A percentile compares a stretch with the other conserved stretches of the same genome.
phyloP scores from a whole-genome alignment of 495 filamentous ascomycete genomes.

The Neohortaea acidophila region DNA sequence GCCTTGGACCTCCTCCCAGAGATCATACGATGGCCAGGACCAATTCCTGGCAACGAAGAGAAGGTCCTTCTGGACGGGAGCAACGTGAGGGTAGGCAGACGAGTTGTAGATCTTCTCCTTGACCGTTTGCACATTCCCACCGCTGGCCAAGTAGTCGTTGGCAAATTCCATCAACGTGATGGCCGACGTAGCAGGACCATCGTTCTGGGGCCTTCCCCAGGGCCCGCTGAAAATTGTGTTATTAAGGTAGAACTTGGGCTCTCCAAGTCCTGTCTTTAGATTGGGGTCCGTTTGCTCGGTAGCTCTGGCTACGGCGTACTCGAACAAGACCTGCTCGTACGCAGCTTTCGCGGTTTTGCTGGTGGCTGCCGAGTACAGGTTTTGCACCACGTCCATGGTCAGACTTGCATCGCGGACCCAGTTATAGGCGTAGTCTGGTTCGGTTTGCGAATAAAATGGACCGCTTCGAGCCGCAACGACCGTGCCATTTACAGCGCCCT shows the following conservation, averaged over 20 bases:
- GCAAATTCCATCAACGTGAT: slow-evolving; percentile 21
- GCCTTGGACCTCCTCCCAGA: slow-evolving; percentile 19
- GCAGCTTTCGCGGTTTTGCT: slow-evolving; percentile 5
- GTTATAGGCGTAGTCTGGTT: slow-evolving; percentile 18
- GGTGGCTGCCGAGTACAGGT: slow-evolving; percentile 16
- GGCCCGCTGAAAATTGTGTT: slow-evolving; percentile 19
- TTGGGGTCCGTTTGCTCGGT: slow-evolving; percentile 18
- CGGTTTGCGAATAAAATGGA: slow-evolving; percentile 8
- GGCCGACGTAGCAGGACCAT: slow-evolving; percentile 19
- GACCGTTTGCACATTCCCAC: slow-evolving; percentile 15
- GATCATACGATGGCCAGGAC: slow-evolving; percentile 16
- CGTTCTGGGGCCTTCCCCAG: slow-evolving; percentile 21
- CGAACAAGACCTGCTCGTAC: slow-evolving; percentile 17
- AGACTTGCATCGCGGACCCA: slow-evolving; percentile 16
- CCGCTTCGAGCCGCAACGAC: slow-evolving; percentile 18
- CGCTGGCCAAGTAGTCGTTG: slow-evolving; percentile 15
- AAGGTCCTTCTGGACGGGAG: slow-evolving; percentile 19
- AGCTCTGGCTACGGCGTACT: slow-evolving; percentile 16
- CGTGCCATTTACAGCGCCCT: slow-evolving; percentile 13
- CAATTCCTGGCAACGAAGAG: slow-evolving; percentile 20
- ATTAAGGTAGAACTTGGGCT: slow-evolving; percentile 21
- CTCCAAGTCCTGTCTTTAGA: slow-evolving; percentile 16
- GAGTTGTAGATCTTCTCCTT: slow-evolving; percentile 18
- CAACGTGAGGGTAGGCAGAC: slow-evolving; percentile 4
- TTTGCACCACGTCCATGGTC: slow-evolving; percentile 19